phyloP scores from a whole-genome alignment of 176 grass and related monocot species.

The Zea mays region Zm-B73-REFERENCE-NAM-5.0 NC_050104.1:114030501-114031000 shows the following conservation, averaged over 20 bases:
- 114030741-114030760: constrained; percentile 78
- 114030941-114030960: constrained; percentile 91
- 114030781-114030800: constrained; percentile 45
- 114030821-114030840: constrained; percentile 66
- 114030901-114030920: constrained; percentile 88
- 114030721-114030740: constrained; percentile 75
- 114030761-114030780: constrained; percentile 90
- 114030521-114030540: too few species aligned
- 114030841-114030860: constrained; percentile 69
- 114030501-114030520: too few species aligned
- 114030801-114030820: constrained; percentile 84
- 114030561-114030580: too few species aligned
- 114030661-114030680: constrained; percentile 60
- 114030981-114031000: constrained; percentile 83
- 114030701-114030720: constrained; percentile 82
- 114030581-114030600: not conserved
- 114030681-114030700: constrained; percentile 96
- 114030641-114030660: not conserved
- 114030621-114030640: not conserved
- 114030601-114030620: too few species aligned
- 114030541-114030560: too few species aligned
- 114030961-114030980: constrained; percentile 99
- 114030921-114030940: constrained; percentile 94
- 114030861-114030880: constrained; percentile 32
- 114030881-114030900: constrained; percentile 38